Percentiles rank a stretch among this genome's conserved stretches.
phyloP scores from a whole-genome alignment of 108 stramenopile genomes.

The Cylindrotheca closterium region DNA sequence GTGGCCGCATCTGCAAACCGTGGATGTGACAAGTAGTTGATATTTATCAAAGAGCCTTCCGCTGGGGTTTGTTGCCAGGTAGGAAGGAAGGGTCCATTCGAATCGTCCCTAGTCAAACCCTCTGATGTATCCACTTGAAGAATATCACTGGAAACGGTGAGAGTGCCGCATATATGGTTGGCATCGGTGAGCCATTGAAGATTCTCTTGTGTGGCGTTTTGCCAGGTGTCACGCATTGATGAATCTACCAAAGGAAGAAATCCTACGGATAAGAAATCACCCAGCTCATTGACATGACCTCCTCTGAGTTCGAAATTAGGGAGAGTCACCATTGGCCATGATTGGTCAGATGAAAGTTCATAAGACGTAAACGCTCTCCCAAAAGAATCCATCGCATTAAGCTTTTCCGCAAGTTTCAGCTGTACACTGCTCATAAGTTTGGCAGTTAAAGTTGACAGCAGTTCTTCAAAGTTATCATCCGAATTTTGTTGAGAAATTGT shows the following conservation, averaged over 20 bases:
- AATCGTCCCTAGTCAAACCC: background rate
- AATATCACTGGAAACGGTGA: slow-evolving; percentile 14
- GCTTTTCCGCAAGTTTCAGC: background rate
- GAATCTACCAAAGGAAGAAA: slow-evolving; percentile 24
- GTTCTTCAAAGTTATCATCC: slow-evolving; percentile 11
- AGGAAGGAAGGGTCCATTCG: slow-evolving; percentile 18
- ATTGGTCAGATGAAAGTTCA: background rate
- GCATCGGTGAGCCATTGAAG: slow-evolving; percentile 25
- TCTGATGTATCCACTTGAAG: slow-evolving; percentile 4
- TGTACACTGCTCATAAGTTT: slow-evolving; percentile 4
- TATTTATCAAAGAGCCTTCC: slow-evolving; percentile 12
- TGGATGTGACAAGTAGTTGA: slow-evolving; percentile 16
- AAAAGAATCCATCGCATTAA: slow-evolving; percentile 12
- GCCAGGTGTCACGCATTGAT: slow-evolving; percentile 17
- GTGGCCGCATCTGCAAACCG: background rate
- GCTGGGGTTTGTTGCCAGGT: slow-evolving; percentile 31
- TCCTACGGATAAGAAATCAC: slow-evolving; percentile 1
- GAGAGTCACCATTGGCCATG: slow-evolving; percentile 23
- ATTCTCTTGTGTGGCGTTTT: slow-evolving; percentile 19
- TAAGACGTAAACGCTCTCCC: slow-evolving; percentile 19
- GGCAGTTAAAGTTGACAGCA: background rate
- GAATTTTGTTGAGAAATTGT: background rate
- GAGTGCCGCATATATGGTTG: slow-evolving; percentile 6
- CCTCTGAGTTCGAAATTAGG: slow-evolving; percentile 14
- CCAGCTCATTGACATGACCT: slow-evolving; percentile 13